Base-by-base conservation (phyloP, 1,284 basidiomycete genomes). In the Clitocybe nebularis region DNA sequence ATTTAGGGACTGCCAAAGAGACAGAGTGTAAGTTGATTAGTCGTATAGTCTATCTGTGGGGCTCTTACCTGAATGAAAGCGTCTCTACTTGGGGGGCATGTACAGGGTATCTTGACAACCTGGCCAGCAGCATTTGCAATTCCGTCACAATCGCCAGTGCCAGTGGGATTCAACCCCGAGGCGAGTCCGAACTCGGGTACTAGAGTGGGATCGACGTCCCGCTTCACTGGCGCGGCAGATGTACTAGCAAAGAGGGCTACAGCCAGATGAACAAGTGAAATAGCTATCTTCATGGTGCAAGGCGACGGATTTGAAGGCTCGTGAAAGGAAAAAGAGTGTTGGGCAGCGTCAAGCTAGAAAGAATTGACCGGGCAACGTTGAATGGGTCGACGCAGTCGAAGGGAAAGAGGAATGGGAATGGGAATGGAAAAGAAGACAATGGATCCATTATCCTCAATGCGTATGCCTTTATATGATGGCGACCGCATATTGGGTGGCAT, bases 71-170 rank as follows among this genome's bases (percentile, higher is more conserved):
- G n/a, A n/a, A n/a, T 26, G 7, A 26, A 26, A n/a, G 24, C 24
- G 24, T 26, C 7, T 7, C 7, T 7, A 7, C n/a, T 26, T 26
- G 7, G 7, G 24, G 81, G 82, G 61, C 82, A 85, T 20, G 64
- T 53, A 55, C 79, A 84, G 7, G 81, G 81, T 33, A 84, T 69
- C 53, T 72, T 71, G 53, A 81, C 69, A 5, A 71, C 67, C 36
- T 71, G 58, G 2, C 77, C 78, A 16, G 71, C 50, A 11, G 72
- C 72, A 39, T 74, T 72, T 0, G 51, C 53, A n/a, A 74, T 68
- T 8, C 79, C 79, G 51, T 81, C 77, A 48, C 80, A 82, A 48
- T 81, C 73, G 7, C 70, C 70, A 13, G 69, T 71, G 22, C 77
- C 79, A 45, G 72, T 74, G 8, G 79, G 78, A 52, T 79, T 79